Evolutionary conservation across 768 basidiomycete genomes (phyloP).

Genomic region (Boletus pseudo-olivaceus): DNA sequence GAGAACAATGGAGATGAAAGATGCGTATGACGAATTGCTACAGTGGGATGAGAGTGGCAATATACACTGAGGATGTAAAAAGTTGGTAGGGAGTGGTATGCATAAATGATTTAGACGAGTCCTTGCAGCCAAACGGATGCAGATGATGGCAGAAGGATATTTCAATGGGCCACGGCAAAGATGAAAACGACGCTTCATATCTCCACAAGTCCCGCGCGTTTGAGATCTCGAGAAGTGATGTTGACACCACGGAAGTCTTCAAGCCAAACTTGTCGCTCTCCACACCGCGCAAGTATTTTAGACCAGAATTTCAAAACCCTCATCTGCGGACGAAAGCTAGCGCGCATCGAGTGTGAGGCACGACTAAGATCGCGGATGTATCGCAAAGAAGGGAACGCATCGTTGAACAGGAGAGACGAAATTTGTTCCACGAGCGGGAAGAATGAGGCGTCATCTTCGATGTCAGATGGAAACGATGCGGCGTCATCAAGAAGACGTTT

Average conservation of each 20-base stretch:
- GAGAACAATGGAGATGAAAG: conserved; percentile 5
- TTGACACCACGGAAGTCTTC: conserved; percentile 64
- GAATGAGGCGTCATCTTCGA: conserved; percentile 47
- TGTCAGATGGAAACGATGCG: conserved; percentile 29
- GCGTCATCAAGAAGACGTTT: conserved; percentile 51
- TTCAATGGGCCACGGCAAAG: not conserved
- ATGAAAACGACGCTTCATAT: conserved; percentile 1
- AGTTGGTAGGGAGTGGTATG: conserved; percentile 14
- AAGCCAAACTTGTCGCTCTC: conserved; percentile 54
- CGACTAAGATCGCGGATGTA: conserved; percentile 65
- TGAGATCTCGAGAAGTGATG: conserved; percentile 45
- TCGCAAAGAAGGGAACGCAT: conserved; percentile 59
- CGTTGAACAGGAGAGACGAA: conserved; percentile 49
- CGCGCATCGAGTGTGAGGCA: conserved; percentile 53
- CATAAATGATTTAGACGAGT: conserved; percentile 14
- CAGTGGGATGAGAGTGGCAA: conserved; percentile 27
- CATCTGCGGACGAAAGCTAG: conserved; percentile 28
- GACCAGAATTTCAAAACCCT: conserved; percentile 48
- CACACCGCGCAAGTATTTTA: conserved; percentile 47
- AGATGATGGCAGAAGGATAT: not conserved
- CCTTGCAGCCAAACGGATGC: not conserved
- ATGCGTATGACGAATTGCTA: conserved; percentile 31
- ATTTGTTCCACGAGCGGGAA: conserved; percentile 67
- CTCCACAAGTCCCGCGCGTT: conserved; percentile 31
- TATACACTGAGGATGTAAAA: conserved; percentile 28